Evolutionary conservation across 2,329 filamentous ascomycete species (phyloP).

Genomic region (Torrubiellomyces zombiae): DNA sequence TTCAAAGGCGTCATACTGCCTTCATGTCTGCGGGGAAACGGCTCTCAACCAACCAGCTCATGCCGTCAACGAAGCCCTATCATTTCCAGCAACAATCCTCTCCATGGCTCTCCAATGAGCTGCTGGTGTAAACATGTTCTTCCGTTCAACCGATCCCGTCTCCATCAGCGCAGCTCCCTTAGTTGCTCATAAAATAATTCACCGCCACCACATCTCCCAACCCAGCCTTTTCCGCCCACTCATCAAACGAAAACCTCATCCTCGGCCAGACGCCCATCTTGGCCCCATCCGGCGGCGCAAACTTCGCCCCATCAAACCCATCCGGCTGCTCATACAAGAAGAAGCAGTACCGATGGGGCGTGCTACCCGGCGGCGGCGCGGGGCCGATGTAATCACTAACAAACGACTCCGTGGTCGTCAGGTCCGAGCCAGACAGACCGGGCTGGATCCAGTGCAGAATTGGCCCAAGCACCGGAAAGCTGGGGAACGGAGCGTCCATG

Average conservation of each 20-base stretch:
- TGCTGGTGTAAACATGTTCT: no score
- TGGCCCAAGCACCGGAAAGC: conserved; percentile 23
- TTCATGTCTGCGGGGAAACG: no score
- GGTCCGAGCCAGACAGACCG: conserved; percentile 11
- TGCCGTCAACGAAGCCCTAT: no score
- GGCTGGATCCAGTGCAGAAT: conserved; percentile 31
- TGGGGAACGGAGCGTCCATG: conserved; percentile 28
- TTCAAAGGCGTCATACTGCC: no score
- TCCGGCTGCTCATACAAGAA: conserved; percentile 29
- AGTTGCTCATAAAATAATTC: conserved; percentile 8
- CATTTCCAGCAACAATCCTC: no score
- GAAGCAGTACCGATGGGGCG: conserved; percentile 32
- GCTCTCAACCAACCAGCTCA: no score
- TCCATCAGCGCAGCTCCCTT: no score
- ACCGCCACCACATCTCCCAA: conserved; percentile 18
- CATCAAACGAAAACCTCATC: conserved; percentile 25
- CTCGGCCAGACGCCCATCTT: conserved; percentile 17
- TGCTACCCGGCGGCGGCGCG: conserved; percentile 25
- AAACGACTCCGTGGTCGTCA: conserved; percentile 8
- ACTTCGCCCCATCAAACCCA: conserved; percentile 7
- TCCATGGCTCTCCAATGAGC: no score
- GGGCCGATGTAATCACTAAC: conserved; percentile 26
- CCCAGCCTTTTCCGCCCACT: conserved; percentile 26
- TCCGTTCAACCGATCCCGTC: no score
- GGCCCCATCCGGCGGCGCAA: conserved; percentile 17